Percentiles rank a stretch among this genome's conserved stretches.
Conservation (phyloP, 2,329 filamentous ascomycete genomes). For the Didymosphaeria variabile region DNA sequence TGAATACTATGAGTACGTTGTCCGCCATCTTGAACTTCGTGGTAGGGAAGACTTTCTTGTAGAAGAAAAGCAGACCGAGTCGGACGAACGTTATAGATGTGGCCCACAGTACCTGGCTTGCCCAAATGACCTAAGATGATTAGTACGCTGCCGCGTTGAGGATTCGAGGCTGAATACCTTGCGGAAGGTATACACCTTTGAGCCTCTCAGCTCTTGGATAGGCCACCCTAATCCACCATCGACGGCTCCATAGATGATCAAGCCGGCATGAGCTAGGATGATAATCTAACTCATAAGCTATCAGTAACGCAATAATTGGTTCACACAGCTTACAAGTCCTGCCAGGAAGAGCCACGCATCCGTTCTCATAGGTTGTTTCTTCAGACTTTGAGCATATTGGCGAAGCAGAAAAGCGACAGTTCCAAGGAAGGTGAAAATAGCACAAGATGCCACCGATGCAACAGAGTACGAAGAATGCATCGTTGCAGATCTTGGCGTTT, state of each 20-base stretch:
- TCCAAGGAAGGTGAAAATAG: not conserved
- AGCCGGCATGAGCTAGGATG: not conserved
- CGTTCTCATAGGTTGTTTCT: not conserved
- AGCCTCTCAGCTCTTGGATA: not conserved
- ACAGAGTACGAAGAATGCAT: constrained; percentile 4
- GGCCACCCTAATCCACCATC: constrained; percentile 1
- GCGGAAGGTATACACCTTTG: not conserved
- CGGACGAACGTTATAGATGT: not conserved
- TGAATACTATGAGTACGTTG: not conserved
- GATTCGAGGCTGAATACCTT: not conserved
- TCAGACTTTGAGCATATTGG: constrained; percentile 1
- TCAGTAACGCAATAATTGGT: not conserved
- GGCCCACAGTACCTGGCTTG: not conserved
- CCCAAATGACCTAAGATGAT: not conserved
- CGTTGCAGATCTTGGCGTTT: not conserved
- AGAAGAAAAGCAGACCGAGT: not conserved
- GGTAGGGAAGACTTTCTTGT: not conserved
- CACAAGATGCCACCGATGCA: not conserved
- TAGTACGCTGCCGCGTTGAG: not conserved
- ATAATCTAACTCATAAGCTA: not conserved
- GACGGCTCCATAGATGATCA: constrained; percentile 3
- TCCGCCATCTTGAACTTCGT: not conserved
- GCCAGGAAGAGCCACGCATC: not conserved
- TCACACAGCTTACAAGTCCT: not conserved
- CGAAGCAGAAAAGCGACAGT: not conserved